Base-by-base conservation (phyloP, 805 yeast genomes). In the Scheffersomyces lignosus region DNA sequence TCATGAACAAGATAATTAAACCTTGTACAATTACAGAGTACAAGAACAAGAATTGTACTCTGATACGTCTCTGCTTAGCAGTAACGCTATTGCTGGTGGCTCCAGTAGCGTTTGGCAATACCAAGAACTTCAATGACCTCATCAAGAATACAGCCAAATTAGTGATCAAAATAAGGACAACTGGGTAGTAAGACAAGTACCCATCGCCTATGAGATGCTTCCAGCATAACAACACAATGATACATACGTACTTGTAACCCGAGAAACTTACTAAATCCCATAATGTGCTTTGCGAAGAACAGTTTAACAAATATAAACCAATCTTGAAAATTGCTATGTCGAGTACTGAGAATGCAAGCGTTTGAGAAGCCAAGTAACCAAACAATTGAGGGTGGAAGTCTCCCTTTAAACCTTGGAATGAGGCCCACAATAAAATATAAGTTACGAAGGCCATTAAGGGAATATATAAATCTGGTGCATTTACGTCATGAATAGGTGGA, bases 401-500 rank as follows among this genome's bases (percentile, higher is more conserved):
- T 18, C 96, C 96, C 38, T 81, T 77, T 36, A 91, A 64, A 8
- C 99, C 99, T 40, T 87, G 85, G 45, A 85, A 75, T 15, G 85
- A 74, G 2, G 96, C 91, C 77, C 91, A 81, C 25, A 87, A 72
- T 42, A 93, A 66, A 34, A 91, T 82, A 54, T 90, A 90, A 0
- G 98, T 88, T 33, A 88, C 78, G 51, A 85, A 77, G 1, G 96
- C 87, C 97, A 95, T 93, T 43, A 87, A 64, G 4, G 99, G 99
- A 37, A 93, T 87, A 62, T 93, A 93, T 69, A 93, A 75, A 59
- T 93, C 99, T 2, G 99, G 99, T 0, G 98, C 95, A 54, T 95
- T 93, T 40, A 83, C 73, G 58, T 93, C 99, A 43, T 85, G 87
- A 31, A 76, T 64, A 12, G 99, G 96, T 8, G 87, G 80, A 2